Conservation (phyloP, 208 protist species). For the Wallacemonas sp. region DNA sequence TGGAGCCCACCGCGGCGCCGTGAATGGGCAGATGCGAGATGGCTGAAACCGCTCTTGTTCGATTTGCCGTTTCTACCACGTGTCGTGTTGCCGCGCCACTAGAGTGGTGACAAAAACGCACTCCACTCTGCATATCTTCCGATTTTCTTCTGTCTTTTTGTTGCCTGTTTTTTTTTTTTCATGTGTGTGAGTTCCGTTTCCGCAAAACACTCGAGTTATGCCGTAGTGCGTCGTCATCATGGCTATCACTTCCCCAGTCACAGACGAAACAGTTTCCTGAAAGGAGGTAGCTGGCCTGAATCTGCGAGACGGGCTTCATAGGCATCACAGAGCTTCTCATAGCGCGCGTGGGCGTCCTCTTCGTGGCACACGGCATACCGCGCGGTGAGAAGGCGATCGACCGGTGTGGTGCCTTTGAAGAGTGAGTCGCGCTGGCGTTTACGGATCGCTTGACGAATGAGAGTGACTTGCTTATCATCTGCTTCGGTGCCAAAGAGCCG, state of each 20-base stretch:
- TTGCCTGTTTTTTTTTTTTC: no score
- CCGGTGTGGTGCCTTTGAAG: constrained; percentile 31
- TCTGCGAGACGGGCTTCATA: constrained; percentile 40
- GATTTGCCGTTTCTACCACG: no score
- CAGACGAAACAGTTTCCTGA: constrained; percentile 20
- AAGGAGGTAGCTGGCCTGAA: constrained; percentile 26
- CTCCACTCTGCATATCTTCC: no score
- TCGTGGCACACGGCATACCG: constrained; percentile 57
- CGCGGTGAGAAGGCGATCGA: constrained; percentile 58
- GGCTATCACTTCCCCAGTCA: neutral
- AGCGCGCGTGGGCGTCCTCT: constrained; percentile 45
- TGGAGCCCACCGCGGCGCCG: no score
- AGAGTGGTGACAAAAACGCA: no score
- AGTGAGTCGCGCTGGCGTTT: constrained; percentile 55
- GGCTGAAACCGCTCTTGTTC: no score
- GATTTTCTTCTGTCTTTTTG: no score
- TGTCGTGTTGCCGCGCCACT: no score
- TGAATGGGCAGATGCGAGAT: no score
- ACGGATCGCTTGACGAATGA: constrained; percentile 26
- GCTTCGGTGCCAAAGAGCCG: neutral
- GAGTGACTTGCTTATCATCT: constrained; percentile 12
- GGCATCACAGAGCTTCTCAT: constrained; percentile 44
- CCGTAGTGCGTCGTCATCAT: no score
- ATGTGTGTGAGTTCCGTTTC: no score
- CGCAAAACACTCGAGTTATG: no score